Base-by-base conservation (phyloP, 169 alveolate genomes). In the Pseudocohnilembus persalinus region DNA sequence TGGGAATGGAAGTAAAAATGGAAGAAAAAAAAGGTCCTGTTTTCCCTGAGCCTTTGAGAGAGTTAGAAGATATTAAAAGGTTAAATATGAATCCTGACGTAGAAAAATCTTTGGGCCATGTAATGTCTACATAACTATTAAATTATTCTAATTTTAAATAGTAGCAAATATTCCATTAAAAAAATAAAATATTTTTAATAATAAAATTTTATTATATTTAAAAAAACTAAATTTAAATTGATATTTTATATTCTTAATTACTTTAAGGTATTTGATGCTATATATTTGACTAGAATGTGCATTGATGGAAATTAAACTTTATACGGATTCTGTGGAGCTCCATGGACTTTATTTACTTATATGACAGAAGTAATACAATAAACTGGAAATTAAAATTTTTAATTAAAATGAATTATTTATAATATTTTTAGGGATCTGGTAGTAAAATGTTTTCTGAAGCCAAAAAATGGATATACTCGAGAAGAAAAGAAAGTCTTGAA, bases 1-100 rank as follows among this genome's bases (percentile, higher is more conserved):
- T 85, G 89, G 89, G 89, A 31, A 79, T 85, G 85, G 89, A 85
- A 74, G 89, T 85, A 27, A 35, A 74, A 32, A 85, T 85, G 82
- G 89, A 85, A 73, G 89, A 85, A 79, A 79, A 77, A 72, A 85
- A 68, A 63, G 89, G 89, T 26, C 89, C 89, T 29, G 85, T 85
- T 15, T 77, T 85, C 76, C 82, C 85, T 16, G 31, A 85, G 30
- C 89, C 89, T 27, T 79, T 85, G 25, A 31, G 78, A 29, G 83
- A 82, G 24, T 83, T 84, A 29, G 75, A 30, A 1, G 86, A 85
- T 31, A 33, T 85, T 29, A 27, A 77, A 30, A 85, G 33, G 30
- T 76, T 85, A 31, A 29, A 73, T 29, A 63, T 82, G n/a, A n/a
- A n/a, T 35, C 89, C 89, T 11, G 75, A 85, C 33, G 81, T 81